phyloP scores from a whole-genome alignment of 2,329 filamentous ascomycete species.

The Amylocarpus encephaloides region DNA sequence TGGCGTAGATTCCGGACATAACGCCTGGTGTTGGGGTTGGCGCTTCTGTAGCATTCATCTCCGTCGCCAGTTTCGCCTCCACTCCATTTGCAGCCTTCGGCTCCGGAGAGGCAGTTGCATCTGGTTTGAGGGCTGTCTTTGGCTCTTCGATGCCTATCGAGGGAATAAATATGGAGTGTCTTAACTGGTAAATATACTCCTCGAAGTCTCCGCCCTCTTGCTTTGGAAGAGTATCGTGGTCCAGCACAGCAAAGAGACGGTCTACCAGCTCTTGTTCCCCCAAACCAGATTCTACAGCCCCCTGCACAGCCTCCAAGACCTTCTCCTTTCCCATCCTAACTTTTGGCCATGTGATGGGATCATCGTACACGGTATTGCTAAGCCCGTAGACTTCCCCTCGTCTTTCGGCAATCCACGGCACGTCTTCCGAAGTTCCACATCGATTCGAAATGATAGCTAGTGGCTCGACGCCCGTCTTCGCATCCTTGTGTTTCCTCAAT shows the following conservation, averaged over 20 bases:
- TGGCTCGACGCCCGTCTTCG: constrained; percentile 35
- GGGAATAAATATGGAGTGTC: constrained; percentile 56
- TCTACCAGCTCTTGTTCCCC: constrained; percentile 45
- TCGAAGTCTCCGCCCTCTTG: constrained; percentile 39
- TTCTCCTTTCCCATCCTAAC: constrained; percentile 42
- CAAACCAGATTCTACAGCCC: constrained; percentile 34
- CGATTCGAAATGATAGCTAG: constrained; percentile 59
- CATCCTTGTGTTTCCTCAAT: constrained; percentile 35
- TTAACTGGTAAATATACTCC: constrained; percentile 47
- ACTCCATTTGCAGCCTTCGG: constrained; percentile 6
- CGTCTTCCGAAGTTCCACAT: constrained; percentile 44
- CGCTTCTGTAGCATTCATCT: constrained; percentile 27
- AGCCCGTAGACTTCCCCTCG: constrained; percentile 50
- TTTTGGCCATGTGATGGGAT: constrained; percentile 54
- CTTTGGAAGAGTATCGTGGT: constrained; percentile 47
- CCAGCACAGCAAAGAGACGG: constrained; percentile 48
- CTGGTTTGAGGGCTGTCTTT: constrained; percentile 29
- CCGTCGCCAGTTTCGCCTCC: constrained; percentile 31
- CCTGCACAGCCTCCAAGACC: constrained; percentile 34
- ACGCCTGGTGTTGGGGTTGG: constrained; percentile 39
- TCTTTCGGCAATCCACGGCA: constrained; percentile 51
- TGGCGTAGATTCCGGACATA: constrained; percentile 56
- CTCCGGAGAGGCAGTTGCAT: constrained; percentile 31
- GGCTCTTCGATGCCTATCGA: constrained; percentile 41
- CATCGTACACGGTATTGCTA: constrained; percentile 55